A percentile compares a stretch with the other conserved stretches of the same genome.
Evolutionary conservation across 176 grass and related monocot genomes (phyloP).

Genomic region (Aegilops umbellulata): DNA sequence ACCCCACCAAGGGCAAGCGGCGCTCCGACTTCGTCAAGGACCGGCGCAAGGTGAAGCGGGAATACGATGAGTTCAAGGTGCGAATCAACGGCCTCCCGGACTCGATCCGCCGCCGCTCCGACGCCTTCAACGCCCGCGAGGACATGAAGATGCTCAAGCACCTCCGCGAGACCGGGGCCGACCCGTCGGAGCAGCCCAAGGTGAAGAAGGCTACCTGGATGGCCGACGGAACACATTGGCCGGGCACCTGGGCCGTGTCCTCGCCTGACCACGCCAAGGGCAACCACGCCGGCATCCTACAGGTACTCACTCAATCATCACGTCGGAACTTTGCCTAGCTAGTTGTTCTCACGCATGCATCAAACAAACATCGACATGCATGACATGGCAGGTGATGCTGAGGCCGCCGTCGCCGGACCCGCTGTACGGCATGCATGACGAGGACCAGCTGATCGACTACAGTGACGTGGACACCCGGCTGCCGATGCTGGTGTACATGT

Average conservation of each 20-base stretch:
- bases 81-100: constrained; percentile 93
- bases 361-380: background rate
- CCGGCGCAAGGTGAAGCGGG: constrained; percentile 80
- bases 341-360: too few relatives aligned
- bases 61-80: constrained; percentile 98
- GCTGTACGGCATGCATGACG: constrained; percentile 68
- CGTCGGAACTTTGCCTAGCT: too few relatives aligned
- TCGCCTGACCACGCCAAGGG: constrained; percentile 71
- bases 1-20: constrained; percentile 90
- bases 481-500: constrained; percentile 90
- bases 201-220: constrained; percentile 96
- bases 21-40: constrained; percentile 90
- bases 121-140: constrained; percentile 94
- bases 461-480: constrained; percentile 85
- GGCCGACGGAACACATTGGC: constrained; percentile 98
- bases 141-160: constrained; percentile 98
- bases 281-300: constrained; percentile 85
- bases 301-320: constrained; percentile 30
- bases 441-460: constrained; percentile 81
- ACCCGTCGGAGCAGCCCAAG: constrained; percentile 76
- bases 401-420: constrained; percentile 72
- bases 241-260: constrained; percentile 57
- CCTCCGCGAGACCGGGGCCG: constrained; percentile 72
- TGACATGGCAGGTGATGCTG: constrained; percentile 64
- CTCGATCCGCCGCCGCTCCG: constrained; percentile 76